phyloP scores from a whole-genome alignment of 176 grass and related monocot species.

The Triticum timopheevii region DNA sequence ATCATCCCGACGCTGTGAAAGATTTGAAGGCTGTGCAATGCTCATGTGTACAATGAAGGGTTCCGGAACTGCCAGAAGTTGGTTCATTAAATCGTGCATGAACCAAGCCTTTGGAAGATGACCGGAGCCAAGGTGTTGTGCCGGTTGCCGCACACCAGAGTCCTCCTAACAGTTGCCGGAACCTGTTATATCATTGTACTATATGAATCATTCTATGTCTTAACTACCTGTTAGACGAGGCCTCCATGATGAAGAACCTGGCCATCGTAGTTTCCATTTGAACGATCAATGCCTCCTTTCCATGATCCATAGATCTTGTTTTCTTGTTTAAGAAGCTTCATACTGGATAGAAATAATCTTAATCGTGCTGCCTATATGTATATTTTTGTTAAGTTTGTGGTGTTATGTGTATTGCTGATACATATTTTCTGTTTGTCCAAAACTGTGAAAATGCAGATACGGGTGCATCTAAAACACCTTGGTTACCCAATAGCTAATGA shows the following conservation, averaged over 20 bases:
- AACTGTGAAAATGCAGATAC: slow-evolving; percentile 59
- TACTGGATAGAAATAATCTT: neutral
- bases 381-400: neutral
- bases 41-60: neutral
- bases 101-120: neutral
- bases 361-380: neutral
- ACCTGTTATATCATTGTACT: neutral
- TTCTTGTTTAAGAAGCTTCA: neutral
- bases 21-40: neutral
- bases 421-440: neutral
- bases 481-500: slow-evolving; percentile 97
- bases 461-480: slow-evolving; percentile 86
- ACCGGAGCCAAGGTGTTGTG: neutral
- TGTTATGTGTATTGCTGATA: slow-evolving; percentile 10
- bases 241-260: neutral
- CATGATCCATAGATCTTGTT: neutral
- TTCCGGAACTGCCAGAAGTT: neutral
- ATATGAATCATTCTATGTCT: neutral
- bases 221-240: neutral
- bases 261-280: neutral
- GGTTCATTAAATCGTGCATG: neutral
- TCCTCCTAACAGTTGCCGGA: neutral
- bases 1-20: neutral
- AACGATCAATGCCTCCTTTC: neutral
- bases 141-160: neutral